Evolutionary conservation across 2,329 filamentous ascomycete genomes (phyloP), one percentile per base, ranked within the genome.

Genomic region (Colletotrichum incanum): DNA sequence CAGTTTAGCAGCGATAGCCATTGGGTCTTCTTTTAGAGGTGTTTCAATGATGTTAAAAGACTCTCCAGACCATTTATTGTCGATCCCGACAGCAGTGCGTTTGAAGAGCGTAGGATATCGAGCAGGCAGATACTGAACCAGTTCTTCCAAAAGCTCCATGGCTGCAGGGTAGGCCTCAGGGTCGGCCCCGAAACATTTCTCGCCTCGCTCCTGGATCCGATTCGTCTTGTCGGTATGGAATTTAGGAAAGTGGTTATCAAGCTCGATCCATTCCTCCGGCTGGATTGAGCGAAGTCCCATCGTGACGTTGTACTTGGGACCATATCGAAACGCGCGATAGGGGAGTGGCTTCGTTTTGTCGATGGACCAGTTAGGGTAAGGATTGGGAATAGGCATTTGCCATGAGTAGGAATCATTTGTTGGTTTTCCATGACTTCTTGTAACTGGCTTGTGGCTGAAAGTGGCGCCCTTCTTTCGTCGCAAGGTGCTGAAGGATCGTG

Each of bases 211-310:
- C 18, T 79, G 77, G 59, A 97, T 93, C 0, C 94, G 89, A 18
- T 84, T 83, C 1, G 88, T 86, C 81, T 97, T 97, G 74, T 92
- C 89, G 41, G 86, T 87, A 81, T 97, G 93, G 79, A 87, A 97
- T 65, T 88, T 89, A 1, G 91, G 87, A 79, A 90, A 97, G 58
- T 95, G 88, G 78, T 93, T 95, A 82, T 97, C 94, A 34, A 97
- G 88, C 81, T 97, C 93, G 77, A 96, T 94, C 93, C 93, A 95
- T 68, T 94, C 91, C 65, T 92, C 88, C 81, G 90, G 91, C 41
- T 89, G 85, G 83, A 94, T 88, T 11, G 86, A 88, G n/a, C 93
- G 88, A 2, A 96, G 85, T 0, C 93, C 93, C 91, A 95, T 93
- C 1, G 91, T 95, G 70, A 94, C 87, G 77, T 93, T 88, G 80